phyloP scores from a whole-genome alignment of 1,139 yeast species.

The Debaryomyces subglobosus region DNA sequence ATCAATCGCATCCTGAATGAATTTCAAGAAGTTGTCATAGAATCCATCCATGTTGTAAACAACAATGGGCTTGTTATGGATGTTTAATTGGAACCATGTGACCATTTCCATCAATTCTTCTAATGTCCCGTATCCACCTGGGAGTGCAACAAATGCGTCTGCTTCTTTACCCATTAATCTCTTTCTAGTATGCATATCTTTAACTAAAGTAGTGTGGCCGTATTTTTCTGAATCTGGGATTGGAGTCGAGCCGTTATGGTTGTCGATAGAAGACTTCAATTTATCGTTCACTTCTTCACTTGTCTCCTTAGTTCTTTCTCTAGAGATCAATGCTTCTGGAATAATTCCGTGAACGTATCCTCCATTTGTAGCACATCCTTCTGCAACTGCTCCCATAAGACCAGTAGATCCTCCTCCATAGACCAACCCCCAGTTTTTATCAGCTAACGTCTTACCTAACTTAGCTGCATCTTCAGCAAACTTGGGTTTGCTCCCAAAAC shows the following conservation, averaged over 20 bases:
- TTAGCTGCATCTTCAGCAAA: constrained; percentile 58
- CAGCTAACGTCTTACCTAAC: constrained; percentile 63
- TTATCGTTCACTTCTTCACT: constrained; percentile 51
- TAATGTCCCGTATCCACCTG: constrained; percentile 91
- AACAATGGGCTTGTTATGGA: constrained; percentile 80
- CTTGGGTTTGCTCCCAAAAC: constrained; percentile 60
- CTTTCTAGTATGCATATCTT: constrained; percentile 91
- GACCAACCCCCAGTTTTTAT: constrained; percentile 71
- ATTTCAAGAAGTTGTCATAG: constrained; percentile 68
- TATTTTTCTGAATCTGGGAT: constrained; percentile 62
- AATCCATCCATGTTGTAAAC: constrained; percentile 80
- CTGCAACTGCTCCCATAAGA: constrained; percentile 85
- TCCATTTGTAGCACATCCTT: constrained; percentile 62
- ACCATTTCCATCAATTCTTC: constrained; percentile 90
- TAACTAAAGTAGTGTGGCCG: constrained; percentile 80
- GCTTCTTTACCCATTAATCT: constrained; percentile 84
- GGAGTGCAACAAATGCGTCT: constrained; percentile 86
- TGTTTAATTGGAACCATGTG: constrained; percentile 86
- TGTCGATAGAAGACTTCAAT: constrained; percentile 47
- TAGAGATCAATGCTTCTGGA: constrained; percentile 77
- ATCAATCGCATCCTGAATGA: constrained; percentile 56
- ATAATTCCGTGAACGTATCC: constrained; percentile 87
- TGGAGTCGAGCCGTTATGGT: constrained; percentile 65
- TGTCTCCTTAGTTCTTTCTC: constrained; percentile 59
- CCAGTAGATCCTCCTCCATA: constrained; percentile 94